Evolutionary conservation across 352 stramenopile genomes (phyloP).

Genomic region (Pythium myriotylum): DNA sequence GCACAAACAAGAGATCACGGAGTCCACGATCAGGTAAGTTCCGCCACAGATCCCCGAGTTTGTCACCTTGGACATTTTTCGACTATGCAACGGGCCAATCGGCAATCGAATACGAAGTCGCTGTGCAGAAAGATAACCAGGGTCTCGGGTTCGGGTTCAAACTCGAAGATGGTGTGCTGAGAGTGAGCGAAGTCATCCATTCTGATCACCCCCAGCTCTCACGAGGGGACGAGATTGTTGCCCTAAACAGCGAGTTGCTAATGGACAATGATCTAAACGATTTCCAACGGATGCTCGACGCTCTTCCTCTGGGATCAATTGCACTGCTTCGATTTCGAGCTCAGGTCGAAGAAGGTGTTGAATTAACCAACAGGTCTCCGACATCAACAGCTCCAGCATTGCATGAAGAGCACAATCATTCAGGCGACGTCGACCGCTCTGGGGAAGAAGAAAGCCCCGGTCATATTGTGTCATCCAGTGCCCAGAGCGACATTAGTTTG

Average conservation of each 20-base stretch:
- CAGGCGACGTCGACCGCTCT: conserved; percentile 1
- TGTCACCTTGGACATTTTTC: conserved; percentile 77
- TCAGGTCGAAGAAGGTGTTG: conserved; percentile 25
- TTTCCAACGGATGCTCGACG: conserved; percentile 36
- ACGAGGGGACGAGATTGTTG: conserved; percentile 64
- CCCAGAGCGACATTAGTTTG: conserved; percentile 36
- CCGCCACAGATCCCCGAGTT: conserved; percentile 37
- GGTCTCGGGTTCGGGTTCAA: conserved; percentile 56
- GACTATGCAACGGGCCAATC: conserved; percentile 70
- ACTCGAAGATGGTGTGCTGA: conserved; percentile 19
- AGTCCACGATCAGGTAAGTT: conserved; percentile 2
- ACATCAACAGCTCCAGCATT: neutral
- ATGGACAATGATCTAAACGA: conserved; percentile 41
- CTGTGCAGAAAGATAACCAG: conserved; percentile 39
- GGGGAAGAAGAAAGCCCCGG: conserved; percentile 35
- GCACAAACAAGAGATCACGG: conserved; percentile 5
- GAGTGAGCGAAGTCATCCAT: conserved; percentile 34
- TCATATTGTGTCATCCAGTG: conserved; percentile 37
- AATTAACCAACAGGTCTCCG: neutral
- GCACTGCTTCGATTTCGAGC: conserved; percentile 56
- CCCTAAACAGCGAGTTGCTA: conserved; percentile 58
- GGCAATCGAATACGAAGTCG: conserved; percentile 70
- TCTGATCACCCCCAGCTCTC: conserved; percentile 11
- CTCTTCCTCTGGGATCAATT: conserved; percentile 33
- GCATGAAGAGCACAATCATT: neutral